Percentiles rank a stretch among this genome's conserved stretches.
Evolutionary conservation across 108 stramenopile species (phyloP).

Genomic region (Conticribra guillardii): DNA sequence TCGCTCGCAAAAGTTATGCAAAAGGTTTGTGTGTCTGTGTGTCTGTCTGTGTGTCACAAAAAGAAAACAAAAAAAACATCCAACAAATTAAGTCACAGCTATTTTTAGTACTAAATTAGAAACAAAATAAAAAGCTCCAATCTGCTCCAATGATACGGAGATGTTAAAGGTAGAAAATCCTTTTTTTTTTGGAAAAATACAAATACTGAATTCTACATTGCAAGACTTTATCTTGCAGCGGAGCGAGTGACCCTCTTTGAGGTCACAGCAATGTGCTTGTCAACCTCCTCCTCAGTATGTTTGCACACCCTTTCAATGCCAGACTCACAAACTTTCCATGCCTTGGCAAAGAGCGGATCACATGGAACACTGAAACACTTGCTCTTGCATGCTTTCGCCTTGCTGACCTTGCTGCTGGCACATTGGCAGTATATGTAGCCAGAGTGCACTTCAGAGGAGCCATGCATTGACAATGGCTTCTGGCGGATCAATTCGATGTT

Average conservation of each 20-base stretch:
- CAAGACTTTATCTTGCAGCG: conserved; percentile 12
- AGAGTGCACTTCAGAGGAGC: conserved; percentile 79
- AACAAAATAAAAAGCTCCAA: too few species aligned
- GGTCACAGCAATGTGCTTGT: conserved; percentile 41
- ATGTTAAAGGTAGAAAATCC: too few species aligned
- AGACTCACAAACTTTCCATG: conserved; percentile 51
- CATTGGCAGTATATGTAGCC: conserved; percentile 82
- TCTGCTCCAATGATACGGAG: too few species aligned
- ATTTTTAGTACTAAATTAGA: too few species aligned
- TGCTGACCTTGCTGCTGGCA: not conserved
- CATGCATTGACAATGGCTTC: conserved; percentile 83
- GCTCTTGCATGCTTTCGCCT: conserved; percentile 2
- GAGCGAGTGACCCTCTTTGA: conserved; percentile 38
- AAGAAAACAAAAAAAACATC: too few species aligned
- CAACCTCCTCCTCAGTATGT: conserved; percentile 40
- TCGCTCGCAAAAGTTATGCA: too few species aligned
- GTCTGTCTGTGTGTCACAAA: too few species aligned
- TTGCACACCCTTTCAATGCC: conserved; percentile 48
- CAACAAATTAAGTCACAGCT: too few species aligned
- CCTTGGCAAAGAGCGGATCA: conserved; percentile 63
- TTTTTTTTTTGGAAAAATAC: too few species aligned
- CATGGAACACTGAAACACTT: conserved; percentile 43
- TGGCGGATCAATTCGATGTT: conserved; percentile 74
- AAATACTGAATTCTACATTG: too few species aligned
- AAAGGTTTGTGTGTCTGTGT: too few species aligned